A percentile compares a stretch with the other conserved stretches of the same genome.
Evolutionary conservation across 1,284 basidiomycete genomes (phyloP).

Genomic region (Trichosporon sp.): DNA sequence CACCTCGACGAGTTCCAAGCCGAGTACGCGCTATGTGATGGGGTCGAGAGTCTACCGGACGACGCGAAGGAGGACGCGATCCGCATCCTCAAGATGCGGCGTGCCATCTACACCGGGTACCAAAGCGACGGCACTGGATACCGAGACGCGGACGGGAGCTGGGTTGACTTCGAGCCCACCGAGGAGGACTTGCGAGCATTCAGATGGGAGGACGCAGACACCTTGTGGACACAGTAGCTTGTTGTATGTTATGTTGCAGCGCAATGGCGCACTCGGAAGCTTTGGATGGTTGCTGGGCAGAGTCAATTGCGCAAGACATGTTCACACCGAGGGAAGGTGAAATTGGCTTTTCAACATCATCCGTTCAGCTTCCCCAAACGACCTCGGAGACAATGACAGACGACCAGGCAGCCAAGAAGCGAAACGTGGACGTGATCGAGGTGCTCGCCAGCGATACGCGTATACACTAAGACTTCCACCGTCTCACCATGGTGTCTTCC

Average conservation of each 20-base stretch:
- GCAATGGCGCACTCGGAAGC: background rate
- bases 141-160: background rate
- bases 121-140: background rate
- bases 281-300: background rate
- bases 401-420: background rate
- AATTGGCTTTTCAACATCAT: background rate
- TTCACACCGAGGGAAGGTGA: too few species aligned
- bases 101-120: background rate
- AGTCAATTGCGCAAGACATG: too few species aligned
- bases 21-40: background rate
- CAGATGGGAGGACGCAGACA: background rate
- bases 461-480: background rate
- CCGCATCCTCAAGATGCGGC: slow-evolving; percentile 2
- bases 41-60: background rate
- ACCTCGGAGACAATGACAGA: background rate
- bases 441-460: background rate
- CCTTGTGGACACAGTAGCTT: slow-evolving; percentile 3
- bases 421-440: background rate
- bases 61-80: slow-evolving; percentile 7
- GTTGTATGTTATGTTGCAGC: slow-evolving; percentile 12
- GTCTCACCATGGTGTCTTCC: background rate
- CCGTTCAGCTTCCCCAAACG: background rate
- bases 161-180: background rate
- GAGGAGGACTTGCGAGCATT: background rate
- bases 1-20: slow-evolving; percentile 3